Evolutionary conservation across 441 rosid species (phyloP).

Genomic region (Pelargonium fulgidum): DNA sequence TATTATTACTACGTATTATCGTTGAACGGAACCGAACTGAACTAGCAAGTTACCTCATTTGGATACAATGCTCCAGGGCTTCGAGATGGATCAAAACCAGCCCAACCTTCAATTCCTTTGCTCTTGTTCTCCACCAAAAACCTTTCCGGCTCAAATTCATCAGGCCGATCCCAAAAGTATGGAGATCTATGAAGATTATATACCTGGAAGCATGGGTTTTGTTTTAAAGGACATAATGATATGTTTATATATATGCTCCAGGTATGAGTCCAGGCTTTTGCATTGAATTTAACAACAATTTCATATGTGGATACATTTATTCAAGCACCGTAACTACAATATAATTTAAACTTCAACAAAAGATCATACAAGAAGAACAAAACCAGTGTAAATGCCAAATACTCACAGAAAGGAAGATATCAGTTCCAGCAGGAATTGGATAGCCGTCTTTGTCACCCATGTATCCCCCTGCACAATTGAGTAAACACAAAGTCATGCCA

Average conservation of each 20-base stretch:
- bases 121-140: slow-evolving; percentile 44
- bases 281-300: too few relatives aligned
- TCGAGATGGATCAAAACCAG: slow-evolving; percentile 80
- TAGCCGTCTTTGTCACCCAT: slow-evolving; percentile 69
- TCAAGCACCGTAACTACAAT: background rate
- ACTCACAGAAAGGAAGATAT: slow-evolving; percentile 80
- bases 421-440: slow-evolving; percentile 70
- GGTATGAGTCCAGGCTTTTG: too few relatives aligned
- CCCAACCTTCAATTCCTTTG: slow-evolving; percentile 73
- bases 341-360: background rate
- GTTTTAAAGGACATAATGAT: background rate
- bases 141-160: slow-evolving; percentile 78
- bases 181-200: slow-evolving; percentile 92
- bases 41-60: slow-evolving; percentile 49
- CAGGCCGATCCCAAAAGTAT: slow-evolving; percentile 68
- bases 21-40: background rate
- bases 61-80: slow-evolving; percentile 89
- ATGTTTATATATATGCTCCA: too few relatives aligned
- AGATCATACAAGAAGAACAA: background rate
- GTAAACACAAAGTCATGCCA: background rate
- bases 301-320: background rate
- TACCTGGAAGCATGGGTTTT: slow-evolving; percentile 37
- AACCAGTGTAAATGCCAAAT: background rate
- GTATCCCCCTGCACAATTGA: slow-evolving; percentile 58
- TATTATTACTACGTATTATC: background rate